Base-by-base conservation (phyloP, 176 grass and related monocot genomes). In the Lolium rigidum region DNA sequence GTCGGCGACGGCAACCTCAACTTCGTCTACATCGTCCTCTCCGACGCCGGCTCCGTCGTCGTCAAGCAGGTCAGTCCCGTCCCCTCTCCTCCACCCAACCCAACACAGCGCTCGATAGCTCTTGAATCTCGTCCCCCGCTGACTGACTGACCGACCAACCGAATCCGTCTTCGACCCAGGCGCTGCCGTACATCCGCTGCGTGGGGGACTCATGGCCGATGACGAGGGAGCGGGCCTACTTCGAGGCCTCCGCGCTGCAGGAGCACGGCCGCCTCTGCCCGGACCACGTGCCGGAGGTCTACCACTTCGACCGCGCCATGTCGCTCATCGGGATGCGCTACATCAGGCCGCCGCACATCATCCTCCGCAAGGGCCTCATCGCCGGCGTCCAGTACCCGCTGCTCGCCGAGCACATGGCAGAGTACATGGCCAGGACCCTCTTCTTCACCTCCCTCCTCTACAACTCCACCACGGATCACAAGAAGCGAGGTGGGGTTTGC, bases 1-100 rank as follows among this genome's bases (percentile, higher is more conserved):
- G 94, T 98, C 90, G 94, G 97, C 70, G 94, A 95, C 69, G 97
- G 93, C 67, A 98, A 98, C 84, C 97, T 98, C 91, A 98, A 98
- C 86, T 95, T 98, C 90, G 97, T 98, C 84, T 98, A 88, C 88
- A 95, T 98, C 90, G 88, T 98, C 82, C 16, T 61, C 79, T 90
- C 89, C 84, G 76, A 78, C 9, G 55, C 78, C 83, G 97, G 97
- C 82, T 89, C 94, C 71, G 70, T 98, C 46, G 97, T 98, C 46
- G 18, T 92, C 86, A 98, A 98, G 89, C 97, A 96, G 94, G 97
- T 93, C 17, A 7, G 24, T n/a, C n/a, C n/a, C n/a, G n/a, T n/a
- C n/a, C n/a, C n/a, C n/a, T n/a, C n/a, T n/a, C n/a, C n/a, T n/a
- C n/a, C n/a, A n/a, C n/a, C 1, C 37, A 0, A 38, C 39, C 38